Evolutionary conservation across 2,329 filamentous ascomycete species (phyloP).

Genomic region (Leptosphaerulina australis): DNA sequence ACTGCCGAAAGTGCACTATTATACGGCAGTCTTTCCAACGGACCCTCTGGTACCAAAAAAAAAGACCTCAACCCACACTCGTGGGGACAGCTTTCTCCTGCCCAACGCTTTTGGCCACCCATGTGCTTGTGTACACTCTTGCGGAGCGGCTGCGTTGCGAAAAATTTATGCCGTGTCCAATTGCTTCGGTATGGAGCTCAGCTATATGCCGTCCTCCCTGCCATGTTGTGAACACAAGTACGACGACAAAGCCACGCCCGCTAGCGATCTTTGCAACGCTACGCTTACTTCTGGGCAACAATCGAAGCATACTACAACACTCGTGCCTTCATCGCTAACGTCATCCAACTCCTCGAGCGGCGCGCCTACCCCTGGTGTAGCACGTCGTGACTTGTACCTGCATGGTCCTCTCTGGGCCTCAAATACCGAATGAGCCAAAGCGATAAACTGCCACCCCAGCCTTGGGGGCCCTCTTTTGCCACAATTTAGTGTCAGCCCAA

Average conservation of each 20-base stretch:
- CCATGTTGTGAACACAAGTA: slow-evolving; percentile 10
- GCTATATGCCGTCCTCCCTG: not conserved
- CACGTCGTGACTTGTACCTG: slow-evolving; percentile 13
- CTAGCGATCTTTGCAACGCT: slow-evolving; percentile 1
- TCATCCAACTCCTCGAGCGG: not conserved
- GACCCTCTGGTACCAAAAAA: slow-evolving; percentile 1
- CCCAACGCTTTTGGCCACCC: slow-evolving; percentile 13
- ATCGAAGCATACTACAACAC: slow-evolving; percentile 1
- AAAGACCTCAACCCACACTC: slow-evolving; percentile 13
- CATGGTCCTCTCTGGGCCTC: not conserved
- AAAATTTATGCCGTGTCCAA: not conserved
- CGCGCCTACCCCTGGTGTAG: slow-evolving; percentile 6
- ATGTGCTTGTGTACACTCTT: slow-evolving; percentile 16
- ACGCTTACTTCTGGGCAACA: slow-evolving; percentile 1
- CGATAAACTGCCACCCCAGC: not conserved
- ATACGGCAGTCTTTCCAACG: slow-evolving; percentile 1
- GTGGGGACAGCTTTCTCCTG: slow-evolving; percentile 5
- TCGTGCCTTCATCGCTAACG: not conserved
- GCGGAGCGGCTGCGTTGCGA: slow-evolving; percentile 4
- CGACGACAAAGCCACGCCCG: slow-evolving; percentile 4
- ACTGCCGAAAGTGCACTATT: slow-evolving; percentile 5
- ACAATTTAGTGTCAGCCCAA: not conserved
- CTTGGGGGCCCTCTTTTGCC: not conserved
- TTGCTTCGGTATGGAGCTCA: slow-evolving; percentile 7
- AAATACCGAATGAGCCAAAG: not conserved